Base-by-base conservation (phyloP, 371 early-diverging fungal genomes). In the Mortierella sp. region DNA sequence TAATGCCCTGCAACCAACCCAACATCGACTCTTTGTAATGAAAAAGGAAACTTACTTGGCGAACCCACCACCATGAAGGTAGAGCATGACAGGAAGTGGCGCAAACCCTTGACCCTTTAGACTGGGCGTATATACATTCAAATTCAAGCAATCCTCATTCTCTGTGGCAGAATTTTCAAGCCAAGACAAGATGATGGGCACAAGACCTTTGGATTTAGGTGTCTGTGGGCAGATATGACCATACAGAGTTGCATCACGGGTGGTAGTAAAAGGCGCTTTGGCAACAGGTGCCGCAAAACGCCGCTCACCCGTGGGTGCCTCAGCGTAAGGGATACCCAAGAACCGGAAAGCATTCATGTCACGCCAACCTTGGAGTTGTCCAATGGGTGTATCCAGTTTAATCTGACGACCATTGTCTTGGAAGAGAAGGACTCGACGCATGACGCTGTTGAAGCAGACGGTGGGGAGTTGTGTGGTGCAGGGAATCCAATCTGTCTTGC, bases 81-180 rank as follows among this genome's bases (percentile, higher is more conserved):
- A 84, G n/a, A 80, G 50, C 80, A 84, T 80, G 34, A 80, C 78
- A 31, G 84, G 80, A 19, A 84, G 71, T 3, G 77, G 60, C 10
- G 50, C 57, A 13, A 54, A 34, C 0, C 72, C 65, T 11, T n/a
- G 54, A 16, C 78, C 80, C 31, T 78, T 84, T 34, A 84, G 34
- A 84, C 96, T 92, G 14, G 92, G 93, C 55, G 97, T 89, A 50
- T 92, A 91, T 73, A 96, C 94, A 63, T 87, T 90, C 77, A 95
- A 93, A 79, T 96, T 94, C 94, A 96, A 97, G 24, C 90, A 91
- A 34, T 95, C 94, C 80, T 95, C 94, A 52, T 93, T 92, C 31
- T 95, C 97, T 71, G 95, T 94, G 7, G 96, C 84, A 44, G 89
- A 88, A 48, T 96, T 91, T 48, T 90, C 87, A 9, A 95, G 92